A percentile compares a stretch with the other conserved stretches of the same genome.
Evolutionary conservation across 2,329 filamentous ascomycete genomes (phyloP).

Genomic region (Colletotrichum musicola): DNA sequence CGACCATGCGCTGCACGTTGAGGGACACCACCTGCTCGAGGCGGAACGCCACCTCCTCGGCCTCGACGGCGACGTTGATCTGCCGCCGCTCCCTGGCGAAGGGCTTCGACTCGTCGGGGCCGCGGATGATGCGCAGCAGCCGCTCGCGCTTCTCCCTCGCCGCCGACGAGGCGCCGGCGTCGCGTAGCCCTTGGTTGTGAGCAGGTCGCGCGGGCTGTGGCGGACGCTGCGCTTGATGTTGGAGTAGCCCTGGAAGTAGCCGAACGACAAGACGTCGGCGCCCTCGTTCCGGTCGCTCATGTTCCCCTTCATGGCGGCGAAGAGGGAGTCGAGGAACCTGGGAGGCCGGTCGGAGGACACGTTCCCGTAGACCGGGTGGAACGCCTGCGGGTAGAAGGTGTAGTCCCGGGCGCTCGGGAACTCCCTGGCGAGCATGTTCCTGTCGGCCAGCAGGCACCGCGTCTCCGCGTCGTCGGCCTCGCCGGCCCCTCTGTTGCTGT

Average conservation of each 20-base stretch:
- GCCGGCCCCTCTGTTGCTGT: too few relatives aligned
- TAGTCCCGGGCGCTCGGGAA: conserved; percentile 11
- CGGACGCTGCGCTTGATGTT: conserved; percentile 32
- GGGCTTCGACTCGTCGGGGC: conserved; percentile 19
- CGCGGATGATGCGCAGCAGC: conserved; percentile 11
- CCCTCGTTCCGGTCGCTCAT: conserved; percentile 27
- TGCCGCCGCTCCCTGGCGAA: conserved; percentile 17
- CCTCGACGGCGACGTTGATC: neutral
- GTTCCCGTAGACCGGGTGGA: conserved; percentile 20
- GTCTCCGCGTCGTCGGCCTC: neutral
- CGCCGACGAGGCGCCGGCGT: conserved; percentile 1
- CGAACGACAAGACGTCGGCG: conserved; percentile 28
- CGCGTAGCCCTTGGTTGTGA: conserved; percentile 18
- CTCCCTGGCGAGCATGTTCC: conserved; percentile 14
- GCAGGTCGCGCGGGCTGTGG: conserved; percentile 15
- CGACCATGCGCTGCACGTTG: neutral
- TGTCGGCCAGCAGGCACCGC: neutral
- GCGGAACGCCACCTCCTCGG: conserved; percentile 16
- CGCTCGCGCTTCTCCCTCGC: conserved; percentile 14
- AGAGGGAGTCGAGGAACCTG: conserved; percentile 9
- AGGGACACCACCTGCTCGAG: conserved; percentile 34
- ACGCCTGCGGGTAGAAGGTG: conserved; percentile 22
- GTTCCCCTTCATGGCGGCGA: conserved; percentile 4
- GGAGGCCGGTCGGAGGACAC: neutral
- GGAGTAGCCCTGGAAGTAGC: too few relatives aligned